Base-by-base conservation (phyloP, 2,329 filamentous ascomycete species). In the Madurella fahalii region DNA sequence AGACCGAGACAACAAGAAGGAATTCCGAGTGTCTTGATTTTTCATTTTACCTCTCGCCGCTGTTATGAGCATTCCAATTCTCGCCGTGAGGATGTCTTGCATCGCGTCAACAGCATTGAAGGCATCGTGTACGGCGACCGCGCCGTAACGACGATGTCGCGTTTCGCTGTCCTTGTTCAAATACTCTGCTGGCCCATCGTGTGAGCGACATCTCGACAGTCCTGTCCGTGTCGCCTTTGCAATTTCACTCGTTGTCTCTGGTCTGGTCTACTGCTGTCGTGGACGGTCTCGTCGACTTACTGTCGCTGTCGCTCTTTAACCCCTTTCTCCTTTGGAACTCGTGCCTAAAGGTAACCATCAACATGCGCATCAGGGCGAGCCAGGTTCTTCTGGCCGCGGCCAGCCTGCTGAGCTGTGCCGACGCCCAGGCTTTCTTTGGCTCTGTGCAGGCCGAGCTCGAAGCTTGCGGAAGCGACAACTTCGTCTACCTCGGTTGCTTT, bases 341-440 rank as follows among this genome's bases (percentile, higher is more conserved):
- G 4, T 25, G 25, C 7, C 25, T 7, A 25, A 25, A 25, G 25
- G 25, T 25, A 32, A 17, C 17, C 30, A 34, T 52, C 54, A 54
- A 16, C n/a, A 58, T 61, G 57, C 47, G 45, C 25, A 16, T 32
- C 17, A 40, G 41, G 25, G 43, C 52, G 42, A 50, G 51, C 25
- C 54, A 50, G 50, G 57, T 51, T 40, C 20, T 54, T 34, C 20
- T 57, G 51, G 52, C 52, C 32, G 47, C 51, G 17, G 51, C 42
- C 46, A 43, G 44, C 20, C 41, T 58, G 16, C 42, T 56, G 17
- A 40, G 52, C 50, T 39, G 44, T 13, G 54, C 47, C 20, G 40
- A 59, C 31, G 58, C 34, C 11, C 60, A 59, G 46, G 60, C 32
- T 16, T 59, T 50, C 25, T 59, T 47, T 18, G 57, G 58, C 49